Conservation (phyloP, 192 early-diverging fungal species). For the Backusella westeae region DNA sequence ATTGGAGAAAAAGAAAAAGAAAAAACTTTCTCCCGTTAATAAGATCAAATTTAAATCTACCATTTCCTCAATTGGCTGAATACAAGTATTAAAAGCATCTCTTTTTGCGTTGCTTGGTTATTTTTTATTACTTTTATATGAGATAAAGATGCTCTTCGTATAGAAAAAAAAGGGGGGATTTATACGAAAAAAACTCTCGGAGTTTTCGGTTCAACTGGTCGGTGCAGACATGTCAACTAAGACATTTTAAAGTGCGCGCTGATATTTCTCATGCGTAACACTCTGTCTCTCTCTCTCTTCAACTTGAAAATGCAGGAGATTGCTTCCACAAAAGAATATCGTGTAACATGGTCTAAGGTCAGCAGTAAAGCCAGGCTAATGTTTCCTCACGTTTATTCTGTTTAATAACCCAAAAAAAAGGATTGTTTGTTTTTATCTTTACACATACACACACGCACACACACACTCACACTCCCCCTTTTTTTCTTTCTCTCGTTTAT, state of each 20-base stretch:
- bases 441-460: not conserved
- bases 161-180: not conserved
- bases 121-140: no score
- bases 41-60: no score
- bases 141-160: no score
- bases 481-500: not conserved
- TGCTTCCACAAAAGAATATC: not conserved
- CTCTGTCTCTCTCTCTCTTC: not conserved
- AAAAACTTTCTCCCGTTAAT: no score
- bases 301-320: not conserved
- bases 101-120: no score
- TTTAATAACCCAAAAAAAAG: not conserved
- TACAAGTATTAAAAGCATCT: no score
- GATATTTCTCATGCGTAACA: not conserved
- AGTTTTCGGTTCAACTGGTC: not conserved
- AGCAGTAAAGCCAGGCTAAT: not conserved
- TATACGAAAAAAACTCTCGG: not conserved
- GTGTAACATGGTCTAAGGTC: not conserved
- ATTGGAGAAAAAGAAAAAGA: no score
- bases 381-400: not conserved
- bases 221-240: not conserved
- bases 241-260: conserved; percentile 6
- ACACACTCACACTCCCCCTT: not conserved
- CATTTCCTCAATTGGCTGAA: no score
- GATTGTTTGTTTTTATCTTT: conserved; percentile 7